A percentile compares a stretch with the other conserved stretches of the same genome.
phyloP scores from a whole-genome alignment of 352 stramenopile genomes.

The Globisporangium okanoganense region DNA sequence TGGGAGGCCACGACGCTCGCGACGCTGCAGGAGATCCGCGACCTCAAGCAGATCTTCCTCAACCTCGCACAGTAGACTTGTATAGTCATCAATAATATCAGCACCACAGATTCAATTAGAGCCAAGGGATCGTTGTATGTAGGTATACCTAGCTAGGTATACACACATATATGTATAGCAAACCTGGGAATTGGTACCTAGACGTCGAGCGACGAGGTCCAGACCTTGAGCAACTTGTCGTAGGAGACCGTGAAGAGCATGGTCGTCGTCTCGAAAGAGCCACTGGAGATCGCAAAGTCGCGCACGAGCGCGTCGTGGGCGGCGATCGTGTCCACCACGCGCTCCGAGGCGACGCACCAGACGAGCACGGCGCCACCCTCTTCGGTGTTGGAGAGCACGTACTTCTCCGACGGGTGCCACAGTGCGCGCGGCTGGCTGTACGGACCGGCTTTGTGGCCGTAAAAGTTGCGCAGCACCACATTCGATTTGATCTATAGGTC shows the following conservation, averaged over 20 bases:
- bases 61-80: conserved; percentile 27
- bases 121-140: neutral
- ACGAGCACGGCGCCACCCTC: conserved; percentile 55
- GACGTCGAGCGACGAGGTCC: conserved; percentile 17
- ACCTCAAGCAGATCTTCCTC: conserved; percentile 62
- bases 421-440: conserved; percentile 74
- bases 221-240: conserved; percentile 75
- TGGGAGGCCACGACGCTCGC: conserved; percentile 65
- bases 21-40: conserved; percentile 66
- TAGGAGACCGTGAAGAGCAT: conserved; percentile 72
- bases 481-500: conserved; percentile 52
- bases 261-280: neutral
- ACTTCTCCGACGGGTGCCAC: conserved; percentile 83
- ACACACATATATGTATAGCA: neutral
- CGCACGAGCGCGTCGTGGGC: conserved; percentile 71
- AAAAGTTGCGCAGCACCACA: conserved; percentile 66
- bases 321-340: conserved; percentile 59
- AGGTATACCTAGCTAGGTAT: neutral
- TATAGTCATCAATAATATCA: neutral
- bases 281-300: conserved; percentile 23
- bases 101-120: neutral
- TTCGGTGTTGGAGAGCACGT: conserved; percentile 82
- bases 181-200: neutral
- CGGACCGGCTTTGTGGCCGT: conserved; percentile 75
- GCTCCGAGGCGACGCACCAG: conserved; percentile 77